phyloP scores from a whole-genome alignment of 163 green algal genomes.

The Scenedesmus sp. region DNA sequence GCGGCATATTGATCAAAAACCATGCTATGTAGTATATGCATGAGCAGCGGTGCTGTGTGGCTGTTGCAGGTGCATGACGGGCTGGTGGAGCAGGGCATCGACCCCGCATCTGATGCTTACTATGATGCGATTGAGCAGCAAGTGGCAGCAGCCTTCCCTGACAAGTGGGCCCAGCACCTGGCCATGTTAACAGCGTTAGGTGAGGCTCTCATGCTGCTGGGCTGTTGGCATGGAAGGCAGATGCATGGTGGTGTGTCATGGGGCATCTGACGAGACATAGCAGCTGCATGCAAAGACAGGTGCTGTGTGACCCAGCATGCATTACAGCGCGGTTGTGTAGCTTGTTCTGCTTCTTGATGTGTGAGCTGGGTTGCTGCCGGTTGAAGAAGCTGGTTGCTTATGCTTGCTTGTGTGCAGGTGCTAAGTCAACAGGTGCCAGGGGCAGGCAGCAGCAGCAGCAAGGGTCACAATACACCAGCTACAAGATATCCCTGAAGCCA shows the following conservation, averaged over 20 bases:
- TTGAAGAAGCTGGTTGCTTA: too few species aligned
- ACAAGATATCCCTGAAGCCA: conserved; percentile 26
- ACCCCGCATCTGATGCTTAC: conserved; percentile 65
- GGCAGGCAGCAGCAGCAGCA: conserved; percentile 3
- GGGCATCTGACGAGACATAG: not conserved
- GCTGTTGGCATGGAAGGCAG: not conserved
- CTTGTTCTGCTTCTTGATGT: not conserved
- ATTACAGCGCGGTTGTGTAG: too few species aligned
- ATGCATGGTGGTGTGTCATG: not conserved
- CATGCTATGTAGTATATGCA: too few species aligned
- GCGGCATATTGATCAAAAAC: too few species aligned
- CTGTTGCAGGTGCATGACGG: conserved; percentile 66
- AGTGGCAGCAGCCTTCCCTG: conserved; percentile 65
- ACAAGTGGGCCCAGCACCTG: conserved; percentile 58
- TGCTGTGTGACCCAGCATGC: too few species aligned
- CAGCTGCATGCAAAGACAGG: not conserved
- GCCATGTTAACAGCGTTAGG: not conserved
- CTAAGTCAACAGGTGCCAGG: not conserved
- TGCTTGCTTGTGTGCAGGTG: not conserved
- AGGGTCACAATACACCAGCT: conserved; percentile 31
- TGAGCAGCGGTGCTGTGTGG: too few species aligned
- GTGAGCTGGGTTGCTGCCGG: not conserved
- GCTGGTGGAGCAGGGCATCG: conserved; percentile 61
- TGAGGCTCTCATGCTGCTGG: not conserved
- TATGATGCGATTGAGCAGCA: conserved; percentile 66